These are phyloP conservation scores for Exophiala sp. DNA, from an alignment of 2,329 filamentous ascomycete species.

Conservation along the genomic window DNA sequence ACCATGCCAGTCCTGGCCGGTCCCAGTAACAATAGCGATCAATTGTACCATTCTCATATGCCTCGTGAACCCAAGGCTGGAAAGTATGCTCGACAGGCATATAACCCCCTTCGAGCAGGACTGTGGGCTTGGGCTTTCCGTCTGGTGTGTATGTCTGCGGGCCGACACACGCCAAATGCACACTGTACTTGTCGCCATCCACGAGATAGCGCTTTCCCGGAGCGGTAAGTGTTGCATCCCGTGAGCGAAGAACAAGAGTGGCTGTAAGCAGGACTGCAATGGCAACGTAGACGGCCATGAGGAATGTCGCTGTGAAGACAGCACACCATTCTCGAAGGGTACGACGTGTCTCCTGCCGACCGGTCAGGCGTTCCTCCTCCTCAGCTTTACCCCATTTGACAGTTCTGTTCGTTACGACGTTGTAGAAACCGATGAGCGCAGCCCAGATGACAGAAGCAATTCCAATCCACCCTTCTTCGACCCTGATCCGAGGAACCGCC, in stretches of 20 bases:
- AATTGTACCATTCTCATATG: conserved; percentile 74
- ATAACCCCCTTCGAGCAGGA: conserved; percentile 81
- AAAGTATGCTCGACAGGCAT: conserved; percentile 71
- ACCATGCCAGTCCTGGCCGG: conserved; percentile 81
- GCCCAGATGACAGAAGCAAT: conserved; percentile 80
- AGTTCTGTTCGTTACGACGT: conserved; percentile 68
- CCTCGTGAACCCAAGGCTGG: conserved; percentile 70
- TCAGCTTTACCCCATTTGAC: conserved; percentile 89
- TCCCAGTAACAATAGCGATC: conserved; percentile 91
- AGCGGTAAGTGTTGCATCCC: conserved; percentile 67
- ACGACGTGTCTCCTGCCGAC: conserved; percentile 76
- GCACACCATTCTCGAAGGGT: conserved; percentile 78
- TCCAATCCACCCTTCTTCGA: conserved; percentile 89
- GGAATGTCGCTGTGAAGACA: conserved; percentile 67
- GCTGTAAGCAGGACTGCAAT: conserved; percentile 70
- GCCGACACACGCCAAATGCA: conserved; percentile 83
- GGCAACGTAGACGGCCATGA: conserved; percentile 60
- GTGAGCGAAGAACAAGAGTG: conserved; percentile 70
- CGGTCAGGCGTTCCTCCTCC: conserved; percentile 87
- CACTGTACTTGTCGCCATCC: conserved; percentile 73
- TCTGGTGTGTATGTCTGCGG: conserved; percentile 53
- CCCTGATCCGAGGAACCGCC: conserved; percentile 64
- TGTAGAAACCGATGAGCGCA: conserved; percentile 70
- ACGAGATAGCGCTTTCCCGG: conserved; percentile 74
- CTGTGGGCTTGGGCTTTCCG: conserved; percentile 62